These are phyloP conservation scores for Alisma plantagoaquatica DNA, from an alignment of 106 monocot species.

Conservation along the genomic window DNA sequence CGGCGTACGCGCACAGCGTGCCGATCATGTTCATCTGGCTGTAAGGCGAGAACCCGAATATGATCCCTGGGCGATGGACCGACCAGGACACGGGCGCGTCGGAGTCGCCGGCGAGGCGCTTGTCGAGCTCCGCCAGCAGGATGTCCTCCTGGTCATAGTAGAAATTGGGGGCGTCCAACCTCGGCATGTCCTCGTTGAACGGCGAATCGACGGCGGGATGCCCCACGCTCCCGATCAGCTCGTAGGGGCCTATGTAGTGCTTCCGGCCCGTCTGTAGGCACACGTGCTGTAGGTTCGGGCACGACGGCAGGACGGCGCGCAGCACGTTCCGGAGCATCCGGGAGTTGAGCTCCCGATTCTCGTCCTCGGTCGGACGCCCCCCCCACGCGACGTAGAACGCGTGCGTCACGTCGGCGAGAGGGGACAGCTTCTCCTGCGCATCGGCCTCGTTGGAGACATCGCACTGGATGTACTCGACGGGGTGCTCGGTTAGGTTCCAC, in stretches of 20 bases:
- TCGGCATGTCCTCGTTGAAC: constrained; percentile 39
- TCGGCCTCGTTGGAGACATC: constrained; percentile 44
- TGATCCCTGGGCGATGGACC: constrained; percentile 34
- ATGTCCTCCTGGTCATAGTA: constrained; percentile 49
- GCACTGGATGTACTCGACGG: constrained; percentile 36
- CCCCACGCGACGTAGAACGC: constrained; percentile 66
- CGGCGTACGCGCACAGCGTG: constrained; percentile 21
- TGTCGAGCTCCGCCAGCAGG: constrained; percentile 27
- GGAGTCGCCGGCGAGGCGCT: too few relatives aligned
- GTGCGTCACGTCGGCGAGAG: constrained; percentile 74
- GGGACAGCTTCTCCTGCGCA: constrained; percentile 48
- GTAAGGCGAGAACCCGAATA: constrained; percentile 22
- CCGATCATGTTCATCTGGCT: constrained; percentile 12
- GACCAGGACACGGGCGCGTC: constrained; percentile 35
- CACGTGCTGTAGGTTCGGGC: constrained; percentile 50
- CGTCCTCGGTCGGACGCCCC: constrained; percentile 31
- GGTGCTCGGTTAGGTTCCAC: constrained; percentile 16
- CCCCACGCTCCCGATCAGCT: constrained; percentile 8
- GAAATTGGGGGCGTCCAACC: constrained; percentile 35
- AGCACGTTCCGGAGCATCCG: constrained; percentile 75
- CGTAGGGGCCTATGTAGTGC: constrained; percentile 64
- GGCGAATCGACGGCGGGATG: constrained; percentile 27
- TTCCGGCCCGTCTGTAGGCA: constrained; percentile 76
- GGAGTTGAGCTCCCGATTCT: constrained; percentile 41
- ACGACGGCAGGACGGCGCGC: constrained; percentile 42